These are phyloP conservation scores for Ophiostoma pallidulum DNA, from an alignment of 2,329 filamentous ascomycete genomes.

Conservation along the genomic window DNA sequence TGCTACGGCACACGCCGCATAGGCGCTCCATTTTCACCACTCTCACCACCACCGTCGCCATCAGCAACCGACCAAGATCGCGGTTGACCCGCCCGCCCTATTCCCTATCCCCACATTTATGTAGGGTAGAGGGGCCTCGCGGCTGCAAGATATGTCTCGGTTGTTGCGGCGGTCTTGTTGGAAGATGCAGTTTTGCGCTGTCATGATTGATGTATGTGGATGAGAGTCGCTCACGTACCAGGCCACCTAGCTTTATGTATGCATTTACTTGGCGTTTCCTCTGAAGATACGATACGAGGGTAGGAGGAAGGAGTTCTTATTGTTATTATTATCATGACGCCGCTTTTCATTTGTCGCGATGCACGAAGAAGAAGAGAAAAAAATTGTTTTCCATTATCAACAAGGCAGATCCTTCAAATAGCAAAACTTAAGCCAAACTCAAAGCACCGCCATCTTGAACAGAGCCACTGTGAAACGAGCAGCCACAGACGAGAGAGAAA, in stretches of 20 bases:
- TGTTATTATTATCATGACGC: slow-evolving; percentile 6
- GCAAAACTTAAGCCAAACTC: not conserved
- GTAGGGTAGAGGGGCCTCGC: no score
- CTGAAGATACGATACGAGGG: not conserved
- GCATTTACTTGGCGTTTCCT: slow-evolving; percentile 8
- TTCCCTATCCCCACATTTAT: no score
- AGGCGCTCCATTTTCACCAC: slow-evolving; percentile 15
- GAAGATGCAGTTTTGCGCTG: no score
- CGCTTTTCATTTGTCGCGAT: slow-evolving; percentile 1
- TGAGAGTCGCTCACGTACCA: not conserved
- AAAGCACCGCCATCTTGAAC: not conserved
- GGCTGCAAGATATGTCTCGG: no score
- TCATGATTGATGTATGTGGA: no score
- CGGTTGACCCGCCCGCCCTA: no score
- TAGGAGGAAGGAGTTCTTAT: slow-evolving; percentile 9
- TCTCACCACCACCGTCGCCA: no score
- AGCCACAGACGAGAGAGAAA: not conserved
- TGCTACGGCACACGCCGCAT: slow-evolving; percentile 76
- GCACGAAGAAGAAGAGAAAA: not conserved
- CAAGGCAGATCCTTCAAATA: slow-evolving; percentile 1
- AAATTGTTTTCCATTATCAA: slow-evolving; percentile 1
- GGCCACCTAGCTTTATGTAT: not conserved
- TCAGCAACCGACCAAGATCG: no score
- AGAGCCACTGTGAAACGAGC: no score
- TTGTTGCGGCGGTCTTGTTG: no score